Evolutionary conservation across 2,329 filamentous ascomycete species (phyloP).

Genomic region (Cladorrhinum sp.): DNA sequence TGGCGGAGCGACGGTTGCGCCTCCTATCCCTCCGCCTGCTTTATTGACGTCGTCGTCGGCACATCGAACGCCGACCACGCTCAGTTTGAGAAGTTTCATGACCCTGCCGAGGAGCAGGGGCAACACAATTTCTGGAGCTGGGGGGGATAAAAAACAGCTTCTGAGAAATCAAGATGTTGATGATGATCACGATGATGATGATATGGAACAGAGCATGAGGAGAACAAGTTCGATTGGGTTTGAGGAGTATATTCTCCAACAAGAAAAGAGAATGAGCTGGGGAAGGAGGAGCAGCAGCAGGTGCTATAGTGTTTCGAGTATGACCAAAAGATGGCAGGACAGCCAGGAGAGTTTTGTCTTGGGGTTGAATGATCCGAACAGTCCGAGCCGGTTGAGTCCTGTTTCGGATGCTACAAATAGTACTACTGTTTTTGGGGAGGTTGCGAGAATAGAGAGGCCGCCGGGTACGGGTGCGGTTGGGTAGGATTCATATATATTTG

Average conservation of each 20-base stretch:
- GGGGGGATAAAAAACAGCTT: conserved; percentile 21
- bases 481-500: too few species aligned
- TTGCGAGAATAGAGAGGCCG: too few species aligned
- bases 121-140: conserved; percentile 9
- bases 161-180: conserved; percentile 14
- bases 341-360: conserved; percentile 34
- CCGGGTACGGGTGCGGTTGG: too few species aligned
- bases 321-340: conserved; percentile 27
- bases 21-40: conserved; percentile 21
- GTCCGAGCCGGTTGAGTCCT: conserved; percentile 28
- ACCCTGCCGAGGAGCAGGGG: conserved; percentile 26
- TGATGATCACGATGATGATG: conserved; percentile 1
- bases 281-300: conserved; percentile 7
- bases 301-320: conserved; percentile 11
- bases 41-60: conserved; percentile 3
- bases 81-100: conserved; percentile 32
- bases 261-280: conserved; percentile 14
- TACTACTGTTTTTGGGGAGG: too few species aligned
- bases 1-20: conserved; percentile 7
- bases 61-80: conserved; percentile 29
- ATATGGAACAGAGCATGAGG: conserved; percentile 5
- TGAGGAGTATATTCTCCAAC: conserved; percentile 19
- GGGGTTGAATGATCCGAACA: conserved; percentile 31
- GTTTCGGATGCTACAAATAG: too few species aligned
- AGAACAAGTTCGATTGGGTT: conserved; percentile 26